These are phyloP conservation scores for Mycena leptocephala DNA, from an alignment of 768 basidiomycete species.

Conservation along the genomic window DNA sequence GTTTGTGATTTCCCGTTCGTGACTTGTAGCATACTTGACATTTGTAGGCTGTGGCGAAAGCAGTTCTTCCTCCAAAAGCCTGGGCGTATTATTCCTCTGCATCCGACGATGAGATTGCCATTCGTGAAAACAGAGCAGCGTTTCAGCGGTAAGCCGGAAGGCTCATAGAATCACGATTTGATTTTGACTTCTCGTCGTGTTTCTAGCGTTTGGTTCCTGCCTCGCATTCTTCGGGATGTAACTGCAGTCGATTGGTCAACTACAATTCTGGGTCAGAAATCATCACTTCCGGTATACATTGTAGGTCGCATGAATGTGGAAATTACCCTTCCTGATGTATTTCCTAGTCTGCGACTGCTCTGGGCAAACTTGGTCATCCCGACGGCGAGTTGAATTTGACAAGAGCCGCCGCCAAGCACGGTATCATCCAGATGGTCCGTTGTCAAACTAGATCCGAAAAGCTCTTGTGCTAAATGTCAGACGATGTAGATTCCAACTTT, in stretches of 20 bases:
- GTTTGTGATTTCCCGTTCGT: slow-evolving; percentile 46
- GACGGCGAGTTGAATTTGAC: slow-evolving; percentile 96
- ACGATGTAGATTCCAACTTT: slow-evolving; percentile 90
- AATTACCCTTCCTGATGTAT: not conserved
- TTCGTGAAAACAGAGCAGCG: slow-evolving; percentile 79
- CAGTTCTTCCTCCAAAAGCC: slow-evolving; percentile 74
- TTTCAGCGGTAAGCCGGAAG: slow-evolving; percentile 69
- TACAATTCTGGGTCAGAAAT: slow-evolving; percentile 72
- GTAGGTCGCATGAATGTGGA: slow-evolving; percentile 47
- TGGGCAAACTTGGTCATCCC: slow-evolving; percentile 93
- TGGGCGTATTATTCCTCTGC: slow-evolving; percentile 88
- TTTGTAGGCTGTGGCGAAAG: slow-evolving; percentile 72
- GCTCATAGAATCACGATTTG: not conserved
- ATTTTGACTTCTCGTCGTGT: not conserved
- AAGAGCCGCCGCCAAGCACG: slow-evolving; percentile 87
- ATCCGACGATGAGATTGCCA: slow-evolving; percentile 82
- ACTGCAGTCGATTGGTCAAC: slow-evolving; percentile 75
- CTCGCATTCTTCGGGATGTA: slow-evolving; percentile 78
- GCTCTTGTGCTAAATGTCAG: not conserved
- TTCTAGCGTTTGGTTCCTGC: slow-evolving; percentile 77
- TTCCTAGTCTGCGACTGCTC: slow-evolving; percentile 30
- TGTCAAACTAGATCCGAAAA: not conserved
- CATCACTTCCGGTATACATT: slow-evolving; percentile 78
- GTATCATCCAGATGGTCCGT: slow-evolving; percentile 66
- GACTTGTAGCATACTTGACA: not conserved